These are phyloP conservation scores for Kewa caespitosa DNA, from an alignment of 179 eudicot genomes.

Conservation along the genomic window DNA sequence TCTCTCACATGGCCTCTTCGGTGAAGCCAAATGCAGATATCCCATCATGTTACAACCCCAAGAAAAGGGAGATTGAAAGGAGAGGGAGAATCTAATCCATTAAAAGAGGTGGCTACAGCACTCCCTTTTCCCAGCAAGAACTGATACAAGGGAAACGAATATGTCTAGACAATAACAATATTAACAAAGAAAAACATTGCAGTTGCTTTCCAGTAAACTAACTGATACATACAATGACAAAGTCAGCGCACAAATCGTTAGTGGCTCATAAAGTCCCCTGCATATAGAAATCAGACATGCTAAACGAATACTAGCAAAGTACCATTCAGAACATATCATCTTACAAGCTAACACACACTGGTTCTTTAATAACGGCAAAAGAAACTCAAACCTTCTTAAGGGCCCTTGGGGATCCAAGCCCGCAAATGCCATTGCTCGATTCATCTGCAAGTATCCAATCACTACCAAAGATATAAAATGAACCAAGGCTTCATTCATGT, in stretches of 20 bases:
- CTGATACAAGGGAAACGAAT: not conserved
- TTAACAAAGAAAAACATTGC: not conserved
- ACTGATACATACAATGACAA: not conserved
- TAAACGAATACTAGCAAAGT: not conserved
- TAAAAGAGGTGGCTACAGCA: not conserved
- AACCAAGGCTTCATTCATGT: too few species aligned
- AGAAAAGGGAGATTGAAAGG: not conserved
- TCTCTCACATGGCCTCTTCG: not conserved
- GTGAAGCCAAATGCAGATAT: not conserved
- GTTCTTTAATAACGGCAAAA: not conserved
- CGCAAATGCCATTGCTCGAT: conserved; percentile 23
- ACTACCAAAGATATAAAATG: too few species aligned
- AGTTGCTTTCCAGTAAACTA: not conserved
- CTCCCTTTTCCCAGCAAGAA: not conserved
- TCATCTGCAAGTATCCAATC: conserved; percentile 24
- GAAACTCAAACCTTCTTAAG: conserved; percentile 25
- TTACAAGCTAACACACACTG: not conserved
- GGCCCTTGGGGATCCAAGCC: conserved; percentile 21
- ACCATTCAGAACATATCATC: not conserved
- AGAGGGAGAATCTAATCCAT: not conserved
- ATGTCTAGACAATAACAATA: not conserved
- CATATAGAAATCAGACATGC: too few species aligned
- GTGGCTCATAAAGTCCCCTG: not conserved
- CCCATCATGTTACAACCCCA: not conserved
- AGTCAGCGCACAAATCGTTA: not conserved